A percentile compares a stretch with the other conserved stretches of the same genome.
Evolutionary conservation across 2,329 filamentous ascomycete species (phyloP).

Genomic region (Eutypa lata): DNA sequence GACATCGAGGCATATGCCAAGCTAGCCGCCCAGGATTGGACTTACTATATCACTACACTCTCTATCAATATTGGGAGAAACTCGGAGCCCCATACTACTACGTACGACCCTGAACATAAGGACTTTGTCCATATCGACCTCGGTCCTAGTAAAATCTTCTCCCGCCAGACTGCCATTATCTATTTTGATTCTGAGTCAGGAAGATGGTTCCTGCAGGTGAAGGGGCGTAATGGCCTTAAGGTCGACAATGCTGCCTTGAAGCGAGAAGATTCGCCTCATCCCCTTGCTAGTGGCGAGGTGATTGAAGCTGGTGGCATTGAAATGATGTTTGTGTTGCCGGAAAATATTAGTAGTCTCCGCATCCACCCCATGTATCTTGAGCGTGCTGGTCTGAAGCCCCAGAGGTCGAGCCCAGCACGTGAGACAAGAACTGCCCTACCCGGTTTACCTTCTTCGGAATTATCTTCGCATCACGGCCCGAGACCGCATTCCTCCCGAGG

Average conservation of each 20-base stretch:
- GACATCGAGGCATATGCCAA: slow-evolving; percentile 76
- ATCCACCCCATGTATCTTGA: slow-evolving; percentile 69
- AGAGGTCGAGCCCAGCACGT: slow-evolving; percentile 18
- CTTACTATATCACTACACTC: slow-evolving; percentile 77
- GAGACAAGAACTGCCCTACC: slow-evolving; percentile 27
- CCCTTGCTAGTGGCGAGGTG: slow-evolving; percentile 81
- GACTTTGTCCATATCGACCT: slow-evolving; percentile 79
- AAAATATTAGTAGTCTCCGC: slow-evolving; percentile 61
- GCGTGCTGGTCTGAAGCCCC: slow-evolving; percentile 50
- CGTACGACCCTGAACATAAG: slow-evolving; percentile 40
- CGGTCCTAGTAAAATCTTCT: slow-evolving; percentile 78
- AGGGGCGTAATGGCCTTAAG: slow-evolving; percentile 87
- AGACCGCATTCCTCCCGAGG: slow-evolving; percentile 21
- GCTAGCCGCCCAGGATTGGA: slow-evolving; percentile 79
- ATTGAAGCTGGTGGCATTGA: slow-evolving; percentile 90
- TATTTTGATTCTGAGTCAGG: slow-evolving; percentile 66
- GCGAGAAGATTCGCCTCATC: slow-evolving; percentile 57
- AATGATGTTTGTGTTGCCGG: slow-evolving; percentile 98
- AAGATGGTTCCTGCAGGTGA: slow-evolving; percentile 81
- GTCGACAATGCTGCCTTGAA: slow-evolving; percentile 73
- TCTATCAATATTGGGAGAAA: slow-evolving; percentile 73
- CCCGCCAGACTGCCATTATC: slow-evolving; percentile 72
- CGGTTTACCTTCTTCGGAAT: slow-evolving; percentile 23
- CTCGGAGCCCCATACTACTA: slow-evolving; percentile 49
- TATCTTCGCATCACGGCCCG: slow-evolving; percentile 14